Evolutionary conservation across 768 basidiomycete species (phyloP).

Genomic region (Hericium rajendrae): DNA sequence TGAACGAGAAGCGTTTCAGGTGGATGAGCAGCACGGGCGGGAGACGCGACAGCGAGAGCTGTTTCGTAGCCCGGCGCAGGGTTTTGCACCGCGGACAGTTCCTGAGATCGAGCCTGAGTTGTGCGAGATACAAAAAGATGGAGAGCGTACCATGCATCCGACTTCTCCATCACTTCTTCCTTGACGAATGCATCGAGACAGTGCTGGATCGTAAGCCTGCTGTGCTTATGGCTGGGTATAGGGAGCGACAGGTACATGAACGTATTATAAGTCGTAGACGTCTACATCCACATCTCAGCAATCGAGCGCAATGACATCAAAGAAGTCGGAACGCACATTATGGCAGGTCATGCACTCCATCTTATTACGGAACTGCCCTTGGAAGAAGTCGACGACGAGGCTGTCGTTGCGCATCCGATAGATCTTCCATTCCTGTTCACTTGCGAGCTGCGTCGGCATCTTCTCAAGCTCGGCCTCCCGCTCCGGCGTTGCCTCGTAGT

Average conservation of each 20-base stretch:
- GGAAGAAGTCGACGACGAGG: slow-evolving; percentile 93
- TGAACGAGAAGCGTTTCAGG: slow-evolving; percentile 85
- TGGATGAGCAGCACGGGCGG: slow-evolving; percentile 91
- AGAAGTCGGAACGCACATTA: slow-evolving; percentile 44
- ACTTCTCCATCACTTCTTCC: slow-evolving; percentile 83
- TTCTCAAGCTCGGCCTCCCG: slow-evolving; percentile 85
- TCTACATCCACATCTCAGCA: slow-evolving; percentile 37
- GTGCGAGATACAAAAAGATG: too few relatives aligned
- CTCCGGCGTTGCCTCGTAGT: slow-evolving; percentile 55
- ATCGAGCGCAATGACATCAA: not conserved
- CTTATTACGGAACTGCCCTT: slow-evolving; percentile 90
- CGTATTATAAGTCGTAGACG: slow-evolving; percentile 92
- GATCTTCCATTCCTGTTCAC: slow-evolving; percentile 86
- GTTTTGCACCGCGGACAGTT: slow-evolving; percentile 92
- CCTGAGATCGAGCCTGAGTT: too few relatives aligned
- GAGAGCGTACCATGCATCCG: slow-evolving; percentile 97
- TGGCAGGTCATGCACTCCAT: slow-evolving; percentile 86
- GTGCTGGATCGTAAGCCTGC: slow-evolving; percentile 59
- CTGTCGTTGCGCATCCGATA: slow-evolving; percentile 89
- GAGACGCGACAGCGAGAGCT: slow-evolving; percentile 80
- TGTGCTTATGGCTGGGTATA: slow-evolving; percentile 56
- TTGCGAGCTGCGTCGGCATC: slow-evolving; percentile 78
- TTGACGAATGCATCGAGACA: slow-evolving; percentile 89
- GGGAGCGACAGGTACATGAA: slow-evolving; percentile 95
- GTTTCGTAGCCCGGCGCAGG: slow-evolving; percentile 78